Evolutionary conservation across 1,284 basidiomycete genomes (phyloP).

Genomic region (Cryptococcus hybrid): DNA sequence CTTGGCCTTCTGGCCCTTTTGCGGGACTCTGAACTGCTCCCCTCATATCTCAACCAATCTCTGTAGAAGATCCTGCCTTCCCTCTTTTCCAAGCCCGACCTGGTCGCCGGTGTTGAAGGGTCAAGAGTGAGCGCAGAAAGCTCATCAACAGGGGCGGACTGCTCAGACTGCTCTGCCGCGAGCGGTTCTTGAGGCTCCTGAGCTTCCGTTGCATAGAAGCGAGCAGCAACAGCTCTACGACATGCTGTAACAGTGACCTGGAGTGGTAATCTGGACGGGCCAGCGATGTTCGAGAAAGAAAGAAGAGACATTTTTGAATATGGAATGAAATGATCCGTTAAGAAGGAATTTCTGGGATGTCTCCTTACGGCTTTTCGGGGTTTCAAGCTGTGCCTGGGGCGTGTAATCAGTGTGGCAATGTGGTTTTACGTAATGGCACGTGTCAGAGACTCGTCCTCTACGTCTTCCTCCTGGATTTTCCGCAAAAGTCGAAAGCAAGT

Average conservation of each 20-base stretch:
- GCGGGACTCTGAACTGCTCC: constrained; percentile 16
- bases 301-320: not conserved
- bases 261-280: constrained; percentile 16
- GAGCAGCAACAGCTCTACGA: constrained; percentile 1
- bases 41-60: constrained; percentile 33
- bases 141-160: not conserved
- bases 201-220: constrained; percentile 3
- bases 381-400: too few relatives aligned
- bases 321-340: not conserved
- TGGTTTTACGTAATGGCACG: too few relatives aligned
- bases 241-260: constrained; percentile 4
- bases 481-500: too few relatives aligned
- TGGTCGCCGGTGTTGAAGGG: not conserved
- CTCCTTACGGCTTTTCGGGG: too few relatives aligned
- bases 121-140: not conserved
- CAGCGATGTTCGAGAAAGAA: constrained; percentile 9
- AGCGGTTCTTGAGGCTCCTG: constrained; percentile 7
- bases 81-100: not conserved
- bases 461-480: too few relatives aligned
- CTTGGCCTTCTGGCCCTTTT: constrained; percentile 31
- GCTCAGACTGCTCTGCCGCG: not conserved
- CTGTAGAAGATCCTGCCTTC: constrained; percentile 13
- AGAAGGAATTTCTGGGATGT: not conserved
- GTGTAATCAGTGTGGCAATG: too few relatives aligned
- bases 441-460: too few relatives aligned